Evolutionary conservation across 164 flowering plant species (phyloP), one percentile per base, ranked within the genome.

Genomic region (Chimonanthus salicifolius): DNA sequence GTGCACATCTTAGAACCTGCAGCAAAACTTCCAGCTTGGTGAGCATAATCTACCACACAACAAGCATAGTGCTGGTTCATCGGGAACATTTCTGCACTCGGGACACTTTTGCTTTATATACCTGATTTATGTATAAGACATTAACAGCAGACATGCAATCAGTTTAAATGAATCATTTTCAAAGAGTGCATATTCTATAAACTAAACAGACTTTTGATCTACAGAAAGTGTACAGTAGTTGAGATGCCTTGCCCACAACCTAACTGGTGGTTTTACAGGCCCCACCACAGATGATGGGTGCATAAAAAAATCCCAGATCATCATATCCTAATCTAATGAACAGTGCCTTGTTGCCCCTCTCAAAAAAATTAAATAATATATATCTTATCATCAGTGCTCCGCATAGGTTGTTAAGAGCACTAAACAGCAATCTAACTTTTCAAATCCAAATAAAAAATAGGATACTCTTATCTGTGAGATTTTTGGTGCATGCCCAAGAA

Each of bases 41-140:
- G 90, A 89, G 84, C 98, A 95, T 76, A 95, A 68, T 83, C 84
- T 86, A 73, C 98, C 98, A 85, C 99, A 95, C 10, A 93, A 69
- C 80, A 95, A 84, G 87, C 99, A 95, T 44, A 95, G 74, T 73
- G 91, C 94, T 64, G 98, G 92, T 10, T 95, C 91, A 11, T 80
- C 84, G 70, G 79, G 71, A 72, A 77, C 76, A 71, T 69, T 43
- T 21, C 83, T 84, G 82, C 99, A 95, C 45, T 84, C 79, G 54
- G 86, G 80, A 78, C 98, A 95, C 47, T 48, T 72, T 78, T 78
- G 88, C 79, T 93, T 95, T 75, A 95, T 86, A 79, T 85, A 95
- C 92, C 99, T 95, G 84, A 78, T 33, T 4, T 11, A 54, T n/a
- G 16, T 3, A 13, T 54, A 54, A 54, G 16, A n/a, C 60, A 13